Percentiles rank a stretch among this genome's conserved stretches.
Conservation (phyloP, 176 grass and related monocot genomes). For the Avena sativa region DNA sequence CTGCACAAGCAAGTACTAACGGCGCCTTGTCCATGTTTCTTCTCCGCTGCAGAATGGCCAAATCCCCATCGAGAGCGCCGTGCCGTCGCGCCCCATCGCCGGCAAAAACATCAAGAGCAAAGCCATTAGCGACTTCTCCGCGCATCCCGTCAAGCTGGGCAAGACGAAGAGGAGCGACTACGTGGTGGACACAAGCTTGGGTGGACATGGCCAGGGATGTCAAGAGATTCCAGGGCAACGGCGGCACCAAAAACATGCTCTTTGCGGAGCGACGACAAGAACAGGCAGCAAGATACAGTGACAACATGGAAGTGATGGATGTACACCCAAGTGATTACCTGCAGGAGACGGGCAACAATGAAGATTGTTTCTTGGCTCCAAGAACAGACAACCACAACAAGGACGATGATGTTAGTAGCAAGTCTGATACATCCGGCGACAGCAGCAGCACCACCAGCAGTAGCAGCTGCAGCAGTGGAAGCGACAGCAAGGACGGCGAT, state of each 20-base stretch:
- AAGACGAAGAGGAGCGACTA: slow-evolving; percentile 25
- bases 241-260: slow-evolving; percentile 21
- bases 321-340: neutral
- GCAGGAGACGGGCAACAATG: neutral
- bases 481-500: neutral
- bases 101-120: neutral
- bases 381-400: neutral
- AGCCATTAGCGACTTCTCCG: neutral
- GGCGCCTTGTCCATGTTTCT: neutral
- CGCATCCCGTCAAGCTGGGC: neutral
- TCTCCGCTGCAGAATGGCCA: neutral
- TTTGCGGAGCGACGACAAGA: neutral
- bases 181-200: neutral
- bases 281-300: neutral
- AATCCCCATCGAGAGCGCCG: neutral
- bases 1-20: neutral
- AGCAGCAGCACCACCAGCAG: neutral
- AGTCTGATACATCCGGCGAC: slow-evolving; percentile 11
- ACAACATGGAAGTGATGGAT: neutral
- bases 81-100: neutral
- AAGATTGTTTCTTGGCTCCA: neutral
- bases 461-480: neutral
- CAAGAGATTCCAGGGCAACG: neutral
- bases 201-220: neutral
- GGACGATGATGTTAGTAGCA: slow-evolving; percentile 28